phyloP scores from a whole-genome alignment of 352 stramenopile genomes.

The Globisporangium heterothallicum region DNA sequence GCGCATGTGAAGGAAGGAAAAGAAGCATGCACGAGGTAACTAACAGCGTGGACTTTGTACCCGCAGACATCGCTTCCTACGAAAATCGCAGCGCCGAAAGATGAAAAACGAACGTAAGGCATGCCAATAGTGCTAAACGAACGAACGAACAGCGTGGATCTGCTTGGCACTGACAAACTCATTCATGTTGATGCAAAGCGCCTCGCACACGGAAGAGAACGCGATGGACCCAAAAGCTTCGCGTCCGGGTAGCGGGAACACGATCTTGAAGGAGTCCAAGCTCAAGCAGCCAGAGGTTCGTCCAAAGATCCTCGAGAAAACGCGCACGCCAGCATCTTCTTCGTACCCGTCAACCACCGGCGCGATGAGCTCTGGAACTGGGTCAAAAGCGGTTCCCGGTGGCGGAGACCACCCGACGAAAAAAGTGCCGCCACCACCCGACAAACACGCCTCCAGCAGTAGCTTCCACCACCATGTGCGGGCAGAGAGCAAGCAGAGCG shows the following conservation, averaged over 20 bases:
- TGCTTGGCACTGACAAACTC: too few relatives aligned
- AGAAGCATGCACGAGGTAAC: background rate
- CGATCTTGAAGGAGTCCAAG: slow-evolving; percentile 56
- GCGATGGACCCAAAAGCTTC: slow-evolving; percentile 11
- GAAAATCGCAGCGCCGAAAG: slow-evolving; percentile 14
- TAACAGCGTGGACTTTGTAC: background rate
- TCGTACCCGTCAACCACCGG: slow-evolving; percentile 13
- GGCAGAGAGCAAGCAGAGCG: slow-evolving; percentile 42
- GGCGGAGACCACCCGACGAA: slow-evolving; percentile 24
- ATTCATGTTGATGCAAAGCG: slow-evolving; percentile 1
- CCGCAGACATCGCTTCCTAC: slow-evolving; percentile 6
- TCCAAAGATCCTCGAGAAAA: slow-evolving; percentile 40
- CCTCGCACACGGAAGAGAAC: slow-evolving; percentile 11
- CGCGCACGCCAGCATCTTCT: slow-evolving; percentile 14
- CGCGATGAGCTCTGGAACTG: background rate
- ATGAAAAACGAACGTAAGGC: slow-evolving; percentile 31
- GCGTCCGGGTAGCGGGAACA: slow-evolving; percentile 9
- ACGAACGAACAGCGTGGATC: too few relatives aligned
- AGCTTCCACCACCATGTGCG: slow-evolving; percentile 10
- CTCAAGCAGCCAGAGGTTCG: slow-evolving; percentile 52
- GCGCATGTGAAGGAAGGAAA: background rate
- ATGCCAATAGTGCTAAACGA: background rate
- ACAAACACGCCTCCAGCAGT: slow-evolving; percentile 27
- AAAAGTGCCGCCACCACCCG: slow-evolving; percentile 39
- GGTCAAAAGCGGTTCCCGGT: background rate